Percentiles rank a stretch among this genome's conserved stretches.
Evolutionary conservation across 805 yeast species (phyloP).

Genomic region (Candida saitoana): DNA sequence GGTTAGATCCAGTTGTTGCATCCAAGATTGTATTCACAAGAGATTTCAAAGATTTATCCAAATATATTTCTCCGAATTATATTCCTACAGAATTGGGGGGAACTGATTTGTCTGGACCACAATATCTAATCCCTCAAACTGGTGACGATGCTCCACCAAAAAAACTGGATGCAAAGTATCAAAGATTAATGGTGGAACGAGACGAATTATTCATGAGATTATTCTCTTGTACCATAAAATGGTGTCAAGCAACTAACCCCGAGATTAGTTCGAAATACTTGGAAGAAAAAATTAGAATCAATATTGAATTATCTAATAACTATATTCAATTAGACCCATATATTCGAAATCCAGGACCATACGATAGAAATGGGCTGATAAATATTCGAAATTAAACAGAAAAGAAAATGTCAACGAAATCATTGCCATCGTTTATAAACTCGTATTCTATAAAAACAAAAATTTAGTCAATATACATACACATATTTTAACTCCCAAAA

Average conservation of each 20-base stretch:
- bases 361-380: constrained; percentile 82
- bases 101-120: constrained; percentile 50
- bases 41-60: constrained; percentile 57
- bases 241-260: constrained; percentile 66
- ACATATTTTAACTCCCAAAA: too few species aligned
- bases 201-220: constrained; percentile 49
- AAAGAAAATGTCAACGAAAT: too few species aligned
- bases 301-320: constrained; percentile 53
- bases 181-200: constrained; percentile 48
- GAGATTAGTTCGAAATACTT: constrained; percentile 47
- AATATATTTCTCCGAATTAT: constrained; percentile 54
- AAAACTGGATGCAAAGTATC: constrained; percentile 38
- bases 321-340: constrained; percentile 76
- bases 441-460: too few species aligned
- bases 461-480: too few species aligned
- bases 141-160: constrained; percentile 19
- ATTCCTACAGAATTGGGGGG: constrained; percentile 80
- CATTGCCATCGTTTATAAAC: too few species aligned
- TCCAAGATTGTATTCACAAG: constrained; percentile 84
- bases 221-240: constrained; percentile 61
- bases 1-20: constrained; percentile 97
- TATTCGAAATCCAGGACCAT: constrained; percentile 70
- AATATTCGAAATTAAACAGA: too few species aligned
- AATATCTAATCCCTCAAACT: constrained; percentile 68
- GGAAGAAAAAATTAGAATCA: constrained; percentile 51